phyloP scores from a whole-genome alignment of 1,284 basidiomycete species.

The Leccinum solheimii region DNA sequence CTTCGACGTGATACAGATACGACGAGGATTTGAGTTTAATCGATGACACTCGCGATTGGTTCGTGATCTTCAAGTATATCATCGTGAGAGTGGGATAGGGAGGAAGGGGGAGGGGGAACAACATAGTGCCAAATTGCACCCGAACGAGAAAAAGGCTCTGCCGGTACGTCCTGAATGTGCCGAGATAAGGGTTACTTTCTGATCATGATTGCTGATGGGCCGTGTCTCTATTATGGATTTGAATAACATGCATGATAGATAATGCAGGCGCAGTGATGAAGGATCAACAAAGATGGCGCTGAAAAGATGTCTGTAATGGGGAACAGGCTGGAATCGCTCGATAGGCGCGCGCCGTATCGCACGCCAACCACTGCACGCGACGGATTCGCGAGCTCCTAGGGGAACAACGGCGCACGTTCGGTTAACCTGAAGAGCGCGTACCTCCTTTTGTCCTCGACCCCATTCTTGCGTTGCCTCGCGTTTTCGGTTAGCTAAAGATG shows the following conservation, averaged over 20 bases:
- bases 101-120: slow-evolving; percentile 8
- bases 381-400: not conserved
- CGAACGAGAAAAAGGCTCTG: slow-evolving; percentile 9
- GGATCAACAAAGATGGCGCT: not conserved
- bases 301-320: not conserved
- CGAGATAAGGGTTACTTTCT: slow-evolving; percentile 18
- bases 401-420: not conserved
- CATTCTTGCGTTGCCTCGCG: not conserved
- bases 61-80: not conserved
- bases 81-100: slow-evolving; percentile 18
- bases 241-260: not conserved
- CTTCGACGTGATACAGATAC: slow-evolving; percentile 1
- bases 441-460: not conserved
- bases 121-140: slow-evolving; percentile 8
- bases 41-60: slow-evolving; percentile 18
- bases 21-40: slow-evolving; percentile 17
- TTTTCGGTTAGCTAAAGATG: not conserved
- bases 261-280: not conserved
- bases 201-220: slow-evolving; percentile 3
- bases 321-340: not conserved
- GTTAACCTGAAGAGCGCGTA: not conserved
- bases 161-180: slow-evolving; percentile 2
- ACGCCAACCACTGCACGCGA: not conserved
- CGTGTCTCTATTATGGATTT: not conserved
- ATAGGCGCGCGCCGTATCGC: not conserved